Evolutionary conservation across 2,329 filamentous ascomycete genomes (phyloP).

Genomic region (Penicillium sp.): DNA sequence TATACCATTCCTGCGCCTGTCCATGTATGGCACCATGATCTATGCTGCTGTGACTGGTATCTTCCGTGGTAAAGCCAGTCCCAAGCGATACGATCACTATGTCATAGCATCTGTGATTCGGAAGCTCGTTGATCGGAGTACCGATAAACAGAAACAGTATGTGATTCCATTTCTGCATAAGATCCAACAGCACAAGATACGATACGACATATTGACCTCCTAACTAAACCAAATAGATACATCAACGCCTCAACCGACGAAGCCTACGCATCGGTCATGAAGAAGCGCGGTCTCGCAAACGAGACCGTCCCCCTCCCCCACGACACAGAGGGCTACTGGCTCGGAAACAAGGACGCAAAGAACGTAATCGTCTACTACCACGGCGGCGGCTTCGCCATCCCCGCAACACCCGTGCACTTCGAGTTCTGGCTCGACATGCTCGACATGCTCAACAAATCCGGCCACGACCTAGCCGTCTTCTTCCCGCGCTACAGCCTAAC

Average conservation of each 20-base stretch:
- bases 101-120: conserved; percentile 33
- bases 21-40: conserved; percentile 25
- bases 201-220: not conserved
- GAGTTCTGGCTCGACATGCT: conserved; percentile 45
- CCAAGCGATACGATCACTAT: conserved; percentile 37
- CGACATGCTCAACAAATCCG: conserved; percentile 37
- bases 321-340: conserved; percentile 36
- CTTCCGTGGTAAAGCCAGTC: conserved; percentile 39
- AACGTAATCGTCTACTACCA: conserved; percentile 40
- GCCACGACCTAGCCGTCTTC: conserved; percentile 47
- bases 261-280: conserved; percentile 27
- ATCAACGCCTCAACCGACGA: conserved; percentile 24
- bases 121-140: conserved; percentile 23
- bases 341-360: conserved; percentile 41
- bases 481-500: conserved; percentile 55
- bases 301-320: conserved; percentile 33
- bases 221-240: conserved; percentile 23
- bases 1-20: conserved; percentile 27
- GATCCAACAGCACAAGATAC: no score
- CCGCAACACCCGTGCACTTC: conserved; percentile 43
- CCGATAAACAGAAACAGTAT: conserved; percentile 34
- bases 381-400: conserved; percentile 53
- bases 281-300: conserved; percentile 25
- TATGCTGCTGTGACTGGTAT: conserved; percentile 35
- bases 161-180: conserved; percentile 13